Evolutionary conservation across 768 basidiomycete genomes (phyloP).

Genomic region (Auriscalpium orientale): DNA sequence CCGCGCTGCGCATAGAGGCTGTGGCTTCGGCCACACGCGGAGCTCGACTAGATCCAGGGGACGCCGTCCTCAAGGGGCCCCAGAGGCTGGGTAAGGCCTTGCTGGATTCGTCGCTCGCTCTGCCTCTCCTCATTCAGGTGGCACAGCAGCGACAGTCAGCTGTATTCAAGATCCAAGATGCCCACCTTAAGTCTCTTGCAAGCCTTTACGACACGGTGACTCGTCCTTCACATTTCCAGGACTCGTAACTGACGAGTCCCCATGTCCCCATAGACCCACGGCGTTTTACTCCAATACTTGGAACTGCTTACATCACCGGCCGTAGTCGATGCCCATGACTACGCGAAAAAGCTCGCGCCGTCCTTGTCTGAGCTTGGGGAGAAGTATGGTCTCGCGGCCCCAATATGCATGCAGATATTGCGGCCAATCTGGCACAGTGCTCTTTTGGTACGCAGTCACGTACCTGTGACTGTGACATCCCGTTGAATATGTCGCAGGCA

Average conservation of each 20-base stretch:
- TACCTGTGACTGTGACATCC: background rate
- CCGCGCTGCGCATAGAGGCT: conserved; percentile 79
- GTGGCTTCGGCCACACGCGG: conserved; percentile 75
- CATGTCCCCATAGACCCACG: conserved; percentile 62
- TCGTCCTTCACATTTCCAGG: conserved; percentile 15
- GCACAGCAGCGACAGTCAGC: conserved; percentile 88
- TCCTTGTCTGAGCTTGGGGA: conserved; percentile 64
- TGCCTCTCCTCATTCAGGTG: conserved; percentile 86
- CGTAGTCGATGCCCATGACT: conserved; percentile 62
- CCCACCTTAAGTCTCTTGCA: conserved; percentile 80
- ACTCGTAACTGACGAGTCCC: conserved; percentile 8
- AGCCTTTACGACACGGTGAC: conserved; percentile 85
- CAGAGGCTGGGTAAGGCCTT: conserved; percentile 58
- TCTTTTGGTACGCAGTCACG: conserved; percentile 42
- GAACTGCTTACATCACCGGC: conserved; percentile 75
- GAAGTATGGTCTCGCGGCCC: conserved; percentile 72
- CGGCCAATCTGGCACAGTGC: conserved; percentile 68
- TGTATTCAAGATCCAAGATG: conserved; percentile 63
- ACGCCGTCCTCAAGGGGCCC: conserved; percentile 58
- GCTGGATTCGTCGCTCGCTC: conserved; percentile 64
- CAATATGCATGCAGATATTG: conserved; percentile 91
- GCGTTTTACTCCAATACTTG: conserved; percentile 85
- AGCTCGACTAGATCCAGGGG: conserved; percentile 59
- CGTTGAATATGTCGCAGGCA: conserved; percentile 28
- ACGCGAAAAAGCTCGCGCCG: conserved; percentile 68